Percentiles rank a stretch among this genome's conserved stretches.
These are phyloP conservation scores for Blastobotrys raffinosifermentans DNA, from an alignment of 1,139 yeast species.

Conservation along the genomic window DNA sequence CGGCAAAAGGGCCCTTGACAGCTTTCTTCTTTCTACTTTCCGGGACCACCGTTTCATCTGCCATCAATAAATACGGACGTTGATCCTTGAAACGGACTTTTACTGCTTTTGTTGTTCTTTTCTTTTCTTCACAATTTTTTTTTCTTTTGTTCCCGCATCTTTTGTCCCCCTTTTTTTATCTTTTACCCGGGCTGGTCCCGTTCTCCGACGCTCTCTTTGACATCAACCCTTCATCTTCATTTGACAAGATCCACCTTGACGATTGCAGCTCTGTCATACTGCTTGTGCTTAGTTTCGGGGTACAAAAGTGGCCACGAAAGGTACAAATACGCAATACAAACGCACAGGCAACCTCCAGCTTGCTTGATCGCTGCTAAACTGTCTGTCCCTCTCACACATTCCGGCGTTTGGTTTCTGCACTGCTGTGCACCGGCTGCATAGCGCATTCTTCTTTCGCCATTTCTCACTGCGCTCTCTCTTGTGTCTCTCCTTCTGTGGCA, in stretches of 20 bases:
- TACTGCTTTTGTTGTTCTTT: neutral
- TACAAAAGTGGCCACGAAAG: no score
- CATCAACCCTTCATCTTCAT: neutral
- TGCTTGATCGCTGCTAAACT: no score
- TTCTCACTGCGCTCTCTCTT: no score
- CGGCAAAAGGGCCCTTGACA: neutral
- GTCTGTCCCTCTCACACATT: no score
- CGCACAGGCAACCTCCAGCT: no score
- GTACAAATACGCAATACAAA: no score
- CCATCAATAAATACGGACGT: neutral
- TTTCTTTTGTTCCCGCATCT: neutral
- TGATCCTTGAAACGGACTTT: neutral
- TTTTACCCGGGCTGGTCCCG: neutral
- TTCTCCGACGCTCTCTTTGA: neutral
- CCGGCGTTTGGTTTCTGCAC: no score
- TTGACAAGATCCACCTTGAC: neutral
- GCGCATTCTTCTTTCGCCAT: no score
- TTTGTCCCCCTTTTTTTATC: conserved; percentile 1
- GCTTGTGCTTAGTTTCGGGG: conserved; percentile 4
- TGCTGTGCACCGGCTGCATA: no score
- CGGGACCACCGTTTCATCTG: no score
- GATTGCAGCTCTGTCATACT: conserved; percentile 1
- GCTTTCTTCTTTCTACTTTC: no score
- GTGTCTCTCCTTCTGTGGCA: no score
- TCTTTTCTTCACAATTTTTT: neutral